Conservation (phyloP, 495 filamentous ascomycete species). For the Pyrenopolyporus hunteri region DNA sequence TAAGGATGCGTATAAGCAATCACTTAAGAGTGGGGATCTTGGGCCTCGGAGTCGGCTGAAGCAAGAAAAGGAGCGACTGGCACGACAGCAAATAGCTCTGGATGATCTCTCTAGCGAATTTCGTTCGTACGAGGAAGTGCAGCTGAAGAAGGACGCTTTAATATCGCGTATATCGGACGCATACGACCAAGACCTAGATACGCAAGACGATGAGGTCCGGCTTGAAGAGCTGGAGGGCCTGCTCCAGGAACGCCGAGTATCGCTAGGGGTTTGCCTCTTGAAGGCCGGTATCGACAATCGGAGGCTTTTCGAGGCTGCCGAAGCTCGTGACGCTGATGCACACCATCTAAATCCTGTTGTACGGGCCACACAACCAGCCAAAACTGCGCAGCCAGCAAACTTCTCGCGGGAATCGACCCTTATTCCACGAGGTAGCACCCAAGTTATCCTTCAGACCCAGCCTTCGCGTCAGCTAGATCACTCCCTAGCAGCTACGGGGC, state of each 20-base stretch:
- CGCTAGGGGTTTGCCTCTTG: constrained; percentile 39
- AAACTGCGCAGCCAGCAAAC: constrained; percentile 7
- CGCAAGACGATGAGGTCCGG: constrained; percentile 45
- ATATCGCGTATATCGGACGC: constrained; percentile 45
- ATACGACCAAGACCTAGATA: constrained; percentile 48
- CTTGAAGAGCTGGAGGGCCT: constrained; percentile 44
- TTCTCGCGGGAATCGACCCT: constrained; percentile 39
- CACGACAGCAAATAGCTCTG: constrained; percentile 43
- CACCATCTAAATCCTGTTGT: constrained; percentile 28
- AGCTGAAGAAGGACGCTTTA: constrained; percentile 42
- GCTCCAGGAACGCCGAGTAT: constrained; percentile 40
- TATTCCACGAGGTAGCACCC: constrained; percentile 47
- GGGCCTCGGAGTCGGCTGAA: constrained; percentile 46
- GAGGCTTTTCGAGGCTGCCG: constrained; percentile 34
- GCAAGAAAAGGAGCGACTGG: constrained; percentile 42
- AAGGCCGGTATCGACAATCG: constrained; percentile 48
- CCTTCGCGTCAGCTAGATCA: constrained; percentile 28
- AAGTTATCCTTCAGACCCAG: constrained; percentile 59
- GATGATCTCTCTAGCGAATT: constrained; percentile 40
- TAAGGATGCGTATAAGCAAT: constrained; percentile 42
- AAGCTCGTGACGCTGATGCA: background rate
- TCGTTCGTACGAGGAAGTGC: constrained; percentile 40
- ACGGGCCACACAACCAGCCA: constrained; percentile 35
- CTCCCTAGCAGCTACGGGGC: background rate
- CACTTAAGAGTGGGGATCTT: constrained; percentile 39